Evolutionary conservation across 768 basidiomycete genomes (phyloP).

Genomic region (Butyriboletus loyo): DNA sequence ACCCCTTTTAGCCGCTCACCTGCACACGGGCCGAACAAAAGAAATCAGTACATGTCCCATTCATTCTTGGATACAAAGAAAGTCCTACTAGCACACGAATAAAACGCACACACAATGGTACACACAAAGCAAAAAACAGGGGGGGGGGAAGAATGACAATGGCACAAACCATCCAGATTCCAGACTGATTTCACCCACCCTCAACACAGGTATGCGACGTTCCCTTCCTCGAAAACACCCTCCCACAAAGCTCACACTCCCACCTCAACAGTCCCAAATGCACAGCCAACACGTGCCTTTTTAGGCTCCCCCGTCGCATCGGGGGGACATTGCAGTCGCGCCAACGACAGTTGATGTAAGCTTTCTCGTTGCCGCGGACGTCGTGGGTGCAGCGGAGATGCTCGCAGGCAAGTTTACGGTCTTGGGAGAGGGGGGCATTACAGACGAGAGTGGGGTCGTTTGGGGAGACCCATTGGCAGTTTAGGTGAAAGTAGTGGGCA

Average conservation of each 20-base stretch:
- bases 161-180: neutral
- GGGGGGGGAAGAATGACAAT: too few relatives aligned
- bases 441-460: neutral
- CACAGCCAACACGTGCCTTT: slow-evolving; percentile 18
- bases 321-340: slow-evolving; percentile 5
- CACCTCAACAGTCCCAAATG: slow-evolving; percentile 15
- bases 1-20: too few relatives aligned
- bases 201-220: slow-evolving; percentile 9
- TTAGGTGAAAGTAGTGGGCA: neutral
- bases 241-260: slow-evolving; percentile 12
- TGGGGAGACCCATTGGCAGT: slow-evolving; percentile 12
- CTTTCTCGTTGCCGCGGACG: slow-evolving; percentile 19
- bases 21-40: too few relatives aligned
- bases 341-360: slow-evolving; percentile 9
- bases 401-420: neutral
- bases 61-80: too few relatives aligned
- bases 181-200: neutral
- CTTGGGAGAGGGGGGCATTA: neutral
- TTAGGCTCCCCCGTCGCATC: slow-evolving; percentile 21
- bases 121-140: too few relatives aligned
- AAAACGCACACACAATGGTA: too few relatives aligned
- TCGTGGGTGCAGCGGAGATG: slow-evolving; percentile 14
- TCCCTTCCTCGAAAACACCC: slow-evolving; percentile 15
- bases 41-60: too few relatives aligned
- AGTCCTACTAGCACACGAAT: too few relatives aligned